phyloP scores from a whole-genome alignment of 345 rosid genomes.

The Kandelia obovata region DNA sequence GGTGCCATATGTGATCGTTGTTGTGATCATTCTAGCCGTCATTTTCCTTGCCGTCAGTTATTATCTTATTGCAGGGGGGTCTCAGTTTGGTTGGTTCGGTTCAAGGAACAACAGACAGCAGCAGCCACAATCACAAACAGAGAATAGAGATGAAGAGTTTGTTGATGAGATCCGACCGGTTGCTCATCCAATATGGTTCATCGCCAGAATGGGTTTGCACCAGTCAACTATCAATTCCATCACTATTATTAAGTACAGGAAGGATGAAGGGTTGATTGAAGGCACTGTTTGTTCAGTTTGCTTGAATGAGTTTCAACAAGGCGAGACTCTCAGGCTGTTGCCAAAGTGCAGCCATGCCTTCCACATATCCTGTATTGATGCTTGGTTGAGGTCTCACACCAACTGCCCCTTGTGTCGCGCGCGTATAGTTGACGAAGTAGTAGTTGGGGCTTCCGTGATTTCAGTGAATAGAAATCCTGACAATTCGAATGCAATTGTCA shows the following conservation, averaged over 20 bases:
- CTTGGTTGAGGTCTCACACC: slow-evolving; percentile 76
- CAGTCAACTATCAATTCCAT: slow-evolving; percentile 72
- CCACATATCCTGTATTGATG: slow-evolving; percentile 70
- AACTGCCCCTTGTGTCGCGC: slow-evolving; percentile 91
- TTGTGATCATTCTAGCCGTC: slow-evolving; percentile 31
- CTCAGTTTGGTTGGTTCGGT: slow-evolving; percentile 27
- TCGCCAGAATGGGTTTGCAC: slow-evolving; percentile 68
- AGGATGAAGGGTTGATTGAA: slow-evolving; percentile 70
- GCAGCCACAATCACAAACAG: slow-evolving; percentile 3
- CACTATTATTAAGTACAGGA: slow-evolving; percentile 52
- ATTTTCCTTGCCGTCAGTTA: slow-evolving; percentile 42
- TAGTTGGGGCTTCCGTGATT: slow-evolving; percentile 18
- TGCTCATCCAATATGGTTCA: slow-evolving; percentile 75
- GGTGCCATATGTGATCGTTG: slow-evolving; percentile 36
- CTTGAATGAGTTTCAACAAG: slow-evolving; percentile 74
- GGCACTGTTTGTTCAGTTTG: slow-evolving; percentile 84
- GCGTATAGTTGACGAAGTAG: slow-evolving; percentile 26
- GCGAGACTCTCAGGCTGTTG: slow-evolving; percentile 62
- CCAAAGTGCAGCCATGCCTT: slow-evolving; percentile 90
- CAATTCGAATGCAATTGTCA: slow-evolving; percentile 8
- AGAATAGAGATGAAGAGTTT: slow-evolving; percentile 36
- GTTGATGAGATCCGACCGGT: slow-evolving; percentile 39
- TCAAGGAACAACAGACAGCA: slow-evolving; percentile 19
- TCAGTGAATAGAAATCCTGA: slow-evolving; percentile 28
- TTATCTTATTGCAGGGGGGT: slow-evolving; percentile 38